Conservation (phyloP, 2,329 filamentous ascomycete genomes). For the Pseudogymnoascus destructans region DNA sequence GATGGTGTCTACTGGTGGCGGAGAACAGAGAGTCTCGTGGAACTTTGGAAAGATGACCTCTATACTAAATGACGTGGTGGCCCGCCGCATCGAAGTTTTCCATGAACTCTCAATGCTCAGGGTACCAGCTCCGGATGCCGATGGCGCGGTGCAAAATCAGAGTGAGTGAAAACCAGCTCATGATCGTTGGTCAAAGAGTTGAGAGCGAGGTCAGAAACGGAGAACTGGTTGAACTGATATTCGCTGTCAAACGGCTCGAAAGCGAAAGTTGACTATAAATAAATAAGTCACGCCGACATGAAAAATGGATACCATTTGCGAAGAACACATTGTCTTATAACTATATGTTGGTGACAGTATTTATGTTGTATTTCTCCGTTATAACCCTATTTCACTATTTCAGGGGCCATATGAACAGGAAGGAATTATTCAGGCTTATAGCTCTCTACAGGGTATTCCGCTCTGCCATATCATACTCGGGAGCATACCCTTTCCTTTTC, state of each 20-base stretch:
- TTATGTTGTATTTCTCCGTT: not conserved
- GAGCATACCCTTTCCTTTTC: not conserved
- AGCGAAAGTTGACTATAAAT: not conserved
- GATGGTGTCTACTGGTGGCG: not conserved
- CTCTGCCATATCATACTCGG: not conserved
- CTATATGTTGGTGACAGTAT: not conserved
- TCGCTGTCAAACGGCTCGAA: constrained; percentile 13
- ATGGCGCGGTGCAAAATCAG: not conserved
- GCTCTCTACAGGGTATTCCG: not conserved
- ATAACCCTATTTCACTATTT: not conserved
- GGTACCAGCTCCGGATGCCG: not conserved
- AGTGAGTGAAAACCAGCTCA: not conserved
- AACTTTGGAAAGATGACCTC: not conserved
- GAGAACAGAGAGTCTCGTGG: constrained; percentile 1
- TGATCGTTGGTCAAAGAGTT: constrained; percentile 24
- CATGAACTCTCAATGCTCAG: not conserved
- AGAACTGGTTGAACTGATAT: constrained; percentile 13
- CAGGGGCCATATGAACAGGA: not conserved
- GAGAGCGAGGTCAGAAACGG: not conserved
- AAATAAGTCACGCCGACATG: not conserved
- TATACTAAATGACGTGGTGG: not conserved
- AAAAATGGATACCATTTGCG: not conserved
- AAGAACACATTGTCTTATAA: not conserved
- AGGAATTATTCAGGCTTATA: not conserved
- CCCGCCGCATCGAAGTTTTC: not conserved